Conservation (phyloP, 495 filamentous ascomycete species). For the Elaphomyces granulatus region DNA sequence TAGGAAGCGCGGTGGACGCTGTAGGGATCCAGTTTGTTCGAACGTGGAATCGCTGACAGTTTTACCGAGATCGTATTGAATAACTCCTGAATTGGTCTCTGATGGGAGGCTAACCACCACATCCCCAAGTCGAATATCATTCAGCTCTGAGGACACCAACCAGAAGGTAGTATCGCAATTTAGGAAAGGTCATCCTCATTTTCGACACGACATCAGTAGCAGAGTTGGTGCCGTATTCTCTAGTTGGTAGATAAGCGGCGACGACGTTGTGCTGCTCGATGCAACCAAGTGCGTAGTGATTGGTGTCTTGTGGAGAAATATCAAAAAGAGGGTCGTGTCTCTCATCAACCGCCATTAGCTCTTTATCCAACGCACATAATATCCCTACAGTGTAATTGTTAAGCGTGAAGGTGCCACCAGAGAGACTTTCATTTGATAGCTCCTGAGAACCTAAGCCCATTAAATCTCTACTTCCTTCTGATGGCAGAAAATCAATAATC, state of each 20-base stretch:
- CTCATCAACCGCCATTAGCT: slow-evolving; percentile 27
- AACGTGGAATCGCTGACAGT: slow-evolving; percentile 8
- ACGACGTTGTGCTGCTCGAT: slow-evolving; percentile 27
- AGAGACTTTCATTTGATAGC: no score
- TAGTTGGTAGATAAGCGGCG: slow-evolving; percentile 5
- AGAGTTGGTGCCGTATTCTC: not conserved
- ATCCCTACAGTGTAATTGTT: slow-evolving; percentile 2
- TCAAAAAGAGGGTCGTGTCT: slow-evolving; percentile 4
- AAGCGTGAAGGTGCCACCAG: no score
- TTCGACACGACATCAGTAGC: slow-evolving; percentile 19
- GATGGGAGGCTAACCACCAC: slow-evolving; percentile 21
- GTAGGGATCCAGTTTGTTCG: slow-evolving; percentile 10
- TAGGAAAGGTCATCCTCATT: slow-evolving; percentile 23
- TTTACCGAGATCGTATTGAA: slow-evolving; percentile 19
- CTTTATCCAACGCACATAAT: slow-evolving; percentile 6
- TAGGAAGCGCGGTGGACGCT: slow-evolving; percentile 11
- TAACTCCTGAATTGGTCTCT: slow-evolving; percentile 3
- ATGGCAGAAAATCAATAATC: no score
- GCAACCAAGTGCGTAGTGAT: slow-evolving; percentile 22
- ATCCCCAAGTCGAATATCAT: slow-evolving; percentile 33
- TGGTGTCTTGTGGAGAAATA: slow-evolving; percentile 11
- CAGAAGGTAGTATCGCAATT: slow-evolving; percentile 27
- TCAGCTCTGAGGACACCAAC: slow-evolving; percentile 24
- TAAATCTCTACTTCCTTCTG: no score
- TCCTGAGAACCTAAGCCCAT: no score